These are phyloP conservation scores for Apiospora rasikravindrae DNA, from an alignment of 2,329 filamentous ascomycete genomes.

Conservation along the genomic window DNA sequence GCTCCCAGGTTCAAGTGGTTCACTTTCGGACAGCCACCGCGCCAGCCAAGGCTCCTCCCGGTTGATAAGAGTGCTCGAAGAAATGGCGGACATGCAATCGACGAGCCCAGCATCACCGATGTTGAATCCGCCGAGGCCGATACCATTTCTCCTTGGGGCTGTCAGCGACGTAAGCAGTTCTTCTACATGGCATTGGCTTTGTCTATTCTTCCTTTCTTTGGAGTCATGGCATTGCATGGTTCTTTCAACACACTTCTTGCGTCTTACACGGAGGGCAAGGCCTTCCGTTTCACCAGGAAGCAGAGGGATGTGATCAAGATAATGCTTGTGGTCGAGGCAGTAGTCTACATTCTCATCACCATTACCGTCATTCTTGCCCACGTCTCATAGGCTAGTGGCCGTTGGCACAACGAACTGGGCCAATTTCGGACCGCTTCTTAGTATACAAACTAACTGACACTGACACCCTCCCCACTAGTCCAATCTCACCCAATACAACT, in stretches of 20 bases:
- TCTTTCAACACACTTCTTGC: slow-evolving; percentile 11
- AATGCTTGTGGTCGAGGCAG: background rate
- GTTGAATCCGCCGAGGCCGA: slow-evolving; percentile 23
- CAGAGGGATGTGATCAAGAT: background rate
- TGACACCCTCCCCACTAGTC: background rate
- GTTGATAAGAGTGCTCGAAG: slow-evolving; percentile 4
- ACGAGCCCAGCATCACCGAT: background rate
- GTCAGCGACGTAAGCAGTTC: slow-evolving; percentile 40
- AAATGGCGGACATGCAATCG: background rate
- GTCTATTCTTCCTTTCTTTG: slow-evolving; percentile 54
- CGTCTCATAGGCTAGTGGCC: background rate
- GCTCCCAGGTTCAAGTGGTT: slow-evolving; percentile 1
- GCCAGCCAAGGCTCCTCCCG: slow-evolving; percentile 5
- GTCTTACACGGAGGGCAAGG: slow-evolving; percentile 6
- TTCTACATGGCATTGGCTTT: slow-evolving; percentile 47
- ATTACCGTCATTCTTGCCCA: background rate
- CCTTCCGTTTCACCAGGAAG: slow-evolving; percentile 14
- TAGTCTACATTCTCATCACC: background rate
- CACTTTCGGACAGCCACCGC: background rate
- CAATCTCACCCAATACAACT: background rate
- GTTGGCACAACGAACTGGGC: background rate
- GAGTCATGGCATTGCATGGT: slow-evolving; percentile 50
- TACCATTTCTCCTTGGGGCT: slow-evolving; percentile 32
- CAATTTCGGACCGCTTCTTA: background rate
- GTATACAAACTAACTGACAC: background rate